Evolutionary conservation across 805 yeast species (phyloP).

Genomic region (Metschnikowia cerradonensis): DNA sequence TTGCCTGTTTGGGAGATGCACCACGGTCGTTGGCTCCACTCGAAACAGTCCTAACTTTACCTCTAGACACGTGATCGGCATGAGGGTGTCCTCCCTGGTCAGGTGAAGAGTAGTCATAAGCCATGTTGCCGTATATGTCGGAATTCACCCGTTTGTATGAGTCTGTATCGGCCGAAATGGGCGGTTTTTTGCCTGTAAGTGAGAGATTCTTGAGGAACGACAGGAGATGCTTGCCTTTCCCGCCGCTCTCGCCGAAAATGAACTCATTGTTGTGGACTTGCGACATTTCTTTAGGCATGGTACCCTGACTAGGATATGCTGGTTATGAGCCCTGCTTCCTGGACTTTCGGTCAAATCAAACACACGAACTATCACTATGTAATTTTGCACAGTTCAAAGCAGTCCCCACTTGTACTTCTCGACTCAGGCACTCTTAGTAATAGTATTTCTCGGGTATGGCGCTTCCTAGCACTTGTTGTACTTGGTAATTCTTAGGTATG

Average conservation of each 20-base stretch:
- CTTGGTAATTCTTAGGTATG: too few relatives aligned
- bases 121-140: constrained; percentile 36
- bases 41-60: not conserved
- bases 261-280: constrained; percentile 52
- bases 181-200: constrained; percentile 27
- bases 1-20: constrained; percentile 1
- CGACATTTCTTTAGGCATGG: constrained; percentile 44
- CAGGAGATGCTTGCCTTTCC: constrained; percentile 57
- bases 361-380: too few relatives aligned
- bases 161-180: constrained; percentile 4
- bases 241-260: constrained; percentile 65
- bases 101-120: constrained; percentile 22
- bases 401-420: too few relatives aligned
- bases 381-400: too few relatives aligned
- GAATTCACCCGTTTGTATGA: constrained; percentile 27
- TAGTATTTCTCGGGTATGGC: too few relatives aligned
- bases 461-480: too few relatives aligned
- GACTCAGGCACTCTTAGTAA: too few relatives aligned
- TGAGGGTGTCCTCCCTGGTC: constrained; percentile 14
- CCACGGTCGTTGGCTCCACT: not conserved
- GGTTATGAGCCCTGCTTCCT: too few relatives aligned
- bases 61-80: not conserved
- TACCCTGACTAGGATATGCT: not conserved
- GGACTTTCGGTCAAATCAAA: too few relatives aligned
- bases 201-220: constrained; percentile 46